These are phyloP conservation scores for Aspergillus tamarii DNA, from an alignment of 2,329 filamentous ascomycete species.

Conservation along the genomic window DNA sequence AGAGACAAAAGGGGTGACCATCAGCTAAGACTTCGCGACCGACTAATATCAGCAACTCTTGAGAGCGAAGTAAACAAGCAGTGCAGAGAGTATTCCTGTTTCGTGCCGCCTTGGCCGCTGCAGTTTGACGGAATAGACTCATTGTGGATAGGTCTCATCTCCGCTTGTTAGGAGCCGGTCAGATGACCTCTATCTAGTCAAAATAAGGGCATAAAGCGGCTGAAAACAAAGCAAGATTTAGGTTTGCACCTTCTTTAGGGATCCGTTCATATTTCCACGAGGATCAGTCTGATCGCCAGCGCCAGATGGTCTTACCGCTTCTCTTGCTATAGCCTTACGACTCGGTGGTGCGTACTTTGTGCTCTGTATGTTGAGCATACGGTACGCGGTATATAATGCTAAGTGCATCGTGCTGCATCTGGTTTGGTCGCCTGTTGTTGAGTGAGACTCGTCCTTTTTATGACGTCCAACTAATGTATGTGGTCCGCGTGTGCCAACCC, in stretches of 20 bases:
- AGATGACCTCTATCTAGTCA: no score
- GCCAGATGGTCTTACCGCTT: not conserved
- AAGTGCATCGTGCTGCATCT: not conserved
- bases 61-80: not conserved
- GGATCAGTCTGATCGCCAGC: not conserved
- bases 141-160: not conserved
- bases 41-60: not conserved
- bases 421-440: not conserved
- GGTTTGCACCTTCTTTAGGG: not conserved
- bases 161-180: not conserved
- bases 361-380: not conserved
- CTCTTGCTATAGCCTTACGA: not conserved
- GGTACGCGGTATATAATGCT: not conserved
- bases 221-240: not conserved
- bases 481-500: not conserved
- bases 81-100: not conserved
- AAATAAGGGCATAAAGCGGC: no score
- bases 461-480: not conserved
- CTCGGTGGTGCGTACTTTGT: not conserved
- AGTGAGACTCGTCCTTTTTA: not conserved
- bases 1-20: not conserved
- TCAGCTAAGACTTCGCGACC: not conserved
- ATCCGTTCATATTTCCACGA: not conserved
- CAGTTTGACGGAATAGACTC: not conserved
- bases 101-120: not conserved